phyloP scores from a whole-genome alignment of 441 rosid species.

The Adansonia grandidieri region DNA sequence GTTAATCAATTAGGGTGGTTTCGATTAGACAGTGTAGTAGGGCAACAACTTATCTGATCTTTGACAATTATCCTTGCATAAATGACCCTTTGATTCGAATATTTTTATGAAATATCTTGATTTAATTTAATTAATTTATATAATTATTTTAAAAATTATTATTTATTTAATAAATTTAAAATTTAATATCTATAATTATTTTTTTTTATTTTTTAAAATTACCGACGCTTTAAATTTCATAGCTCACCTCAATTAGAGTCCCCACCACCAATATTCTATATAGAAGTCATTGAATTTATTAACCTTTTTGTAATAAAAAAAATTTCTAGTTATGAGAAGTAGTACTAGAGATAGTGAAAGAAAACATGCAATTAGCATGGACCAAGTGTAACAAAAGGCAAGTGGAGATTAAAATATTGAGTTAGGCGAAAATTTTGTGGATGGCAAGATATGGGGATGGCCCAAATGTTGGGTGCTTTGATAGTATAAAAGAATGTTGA shows the following conservation, averaged over 20 bases:
- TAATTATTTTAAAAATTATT: no score
- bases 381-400: neutral
- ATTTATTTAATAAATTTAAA: no score
- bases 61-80: neutral
- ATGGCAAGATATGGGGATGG: neutral
- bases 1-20: neutral
- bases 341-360: no score
- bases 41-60: neutral
- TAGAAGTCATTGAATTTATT: neutral
- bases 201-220: no score
- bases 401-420: neutral
- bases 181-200: neutral
- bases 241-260: neutral
- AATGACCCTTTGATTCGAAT: neutral
- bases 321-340: no score
- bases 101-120: neutral
- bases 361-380: neutral
- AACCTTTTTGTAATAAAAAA: neutral
- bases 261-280: neutral
- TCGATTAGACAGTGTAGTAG: slow-evolving; percentile 25
- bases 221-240: neutral
- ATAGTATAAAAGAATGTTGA: neutral
- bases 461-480: neutral
- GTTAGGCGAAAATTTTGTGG: neutral
- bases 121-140: no score